Evolutionary conservation across 345 rosid genomes (phyloP).

Genomic region (Dovyalis caffra): DNA sequence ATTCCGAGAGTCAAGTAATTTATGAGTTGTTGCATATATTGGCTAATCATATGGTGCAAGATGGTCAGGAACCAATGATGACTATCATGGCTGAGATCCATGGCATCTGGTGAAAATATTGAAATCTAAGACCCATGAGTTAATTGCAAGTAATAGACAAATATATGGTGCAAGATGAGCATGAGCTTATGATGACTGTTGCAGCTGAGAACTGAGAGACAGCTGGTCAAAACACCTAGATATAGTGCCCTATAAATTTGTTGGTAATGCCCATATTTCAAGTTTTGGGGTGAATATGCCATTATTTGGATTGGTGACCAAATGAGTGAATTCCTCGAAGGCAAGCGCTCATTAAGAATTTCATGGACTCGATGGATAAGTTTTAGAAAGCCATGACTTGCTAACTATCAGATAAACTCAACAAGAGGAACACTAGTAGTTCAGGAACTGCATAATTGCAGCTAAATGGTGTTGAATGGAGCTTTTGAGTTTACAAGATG

Average conservation of each 20-base stretch:
- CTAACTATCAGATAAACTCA: background rate
- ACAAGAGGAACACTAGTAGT: background rate
- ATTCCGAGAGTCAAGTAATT: constrained; percentile 11
- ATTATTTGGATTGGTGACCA: background rate
- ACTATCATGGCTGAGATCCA: background rate
- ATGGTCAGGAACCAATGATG: background rate
- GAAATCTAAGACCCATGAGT: too few relatives aligned
- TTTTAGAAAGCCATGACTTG: background rate
- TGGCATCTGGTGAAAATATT: background rate
- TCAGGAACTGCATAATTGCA: background rate
- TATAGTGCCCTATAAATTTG: background rate
- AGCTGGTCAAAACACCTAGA: too few relatives aligned
- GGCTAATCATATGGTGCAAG: constrained; percentile 14
- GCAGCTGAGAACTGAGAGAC: too few relatives aligned
- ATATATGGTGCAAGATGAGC: too few relatives aligned
- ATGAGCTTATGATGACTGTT: too few relatives aligned
- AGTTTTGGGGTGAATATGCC: background rate
- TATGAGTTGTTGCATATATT: constrained; percentile 4
- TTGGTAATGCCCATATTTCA: background rate
- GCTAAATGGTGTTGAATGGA: background rate
- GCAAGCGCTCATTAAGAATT: background rate
- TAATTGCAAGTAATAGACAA: too few relatives aligned
- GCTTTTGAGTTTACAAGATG: background rate
- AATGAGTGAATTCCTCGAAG: background rate
- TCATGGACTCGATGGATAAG: background rate